A percentile compares a stretch with the other conserved stretches of the same genome.
Evolutionary conservation across 2,329 filamentous ascomycete species (phyloP).

Genomic region (Ophiocordyceps polyrhachis-furcata): DNA sequence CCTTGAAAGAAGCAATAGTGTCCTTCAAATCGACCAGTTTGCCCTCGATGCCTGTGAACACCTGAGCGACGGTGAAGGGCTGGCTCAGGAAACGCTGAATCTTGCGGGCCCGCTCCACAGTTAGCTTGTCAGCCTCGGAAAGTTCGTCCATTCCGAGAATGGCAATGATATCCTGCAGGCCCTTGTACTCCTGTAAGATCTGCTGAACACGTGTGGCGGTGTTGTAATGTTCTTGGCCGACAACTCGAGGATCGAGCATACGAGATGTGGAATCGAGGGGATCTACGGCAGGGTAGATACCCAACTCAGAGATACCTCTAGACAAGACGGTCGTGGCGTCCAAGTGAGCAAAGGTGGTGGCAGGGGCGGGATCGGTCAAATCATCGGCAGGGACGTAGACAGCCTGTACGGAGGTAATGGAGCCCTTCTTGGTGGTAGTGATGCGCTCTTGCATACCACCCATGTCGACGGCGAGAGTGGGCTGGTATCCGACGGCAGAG

Average conservation of each 20-base stretch:
- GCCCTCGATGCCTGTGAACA: constrained; percentile 90
- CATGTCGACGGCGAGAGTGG: constrained; percentile 96
- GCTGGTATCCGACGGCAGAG: constrained; percentile 99
- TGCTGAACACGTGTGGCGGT: constrained; percentile 91
- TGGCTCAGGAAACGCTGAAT: constrained; percentile 99
- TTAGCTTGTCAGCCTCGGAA: constrained; percentile 98
- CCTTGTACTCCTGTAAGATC: constrained; percentile 99
- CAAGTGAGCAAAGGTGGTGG: constrained; percentile 99
- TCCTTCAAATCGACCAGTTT: constrained; percentile 96
- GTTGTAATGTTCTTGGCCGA: constrained; percentile 95
- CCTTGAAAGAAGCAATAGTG: constrained; percentile 94
- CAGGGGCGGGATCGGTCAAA: constrained; percentile 98
- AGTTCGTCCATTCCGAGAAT: constrained; percentile 99
- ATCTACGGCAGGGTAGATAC: constrained; percentile 99
- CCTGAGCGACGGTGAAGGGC: constrained; percentile 78
- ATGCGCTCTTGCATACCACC: constrained; percentile 99
- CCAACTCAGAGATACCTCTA: constrained; percentile 99
- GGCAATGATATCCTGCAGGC: constrained; percentile 99
- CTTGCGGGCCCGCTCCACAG: constrained; percentile 99
- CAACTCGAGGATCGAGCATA: constrained; percentile 97
- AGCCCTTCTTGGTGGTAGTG: constrained; percentile 98
- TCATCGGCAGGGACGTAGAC: constrained; percentile 99
- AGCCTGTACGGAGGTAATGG: constrained; percentile 99
- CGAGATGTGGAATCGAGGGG: constrained; percentile 98
- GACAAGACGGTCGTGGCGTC: constrained; percentile 99